These are phyloP conservation scores for Calonectria leucothoes DNA, from an alignment of 2,329 filamentous ascomycete species.

Conservation along the genomic window DNA sequence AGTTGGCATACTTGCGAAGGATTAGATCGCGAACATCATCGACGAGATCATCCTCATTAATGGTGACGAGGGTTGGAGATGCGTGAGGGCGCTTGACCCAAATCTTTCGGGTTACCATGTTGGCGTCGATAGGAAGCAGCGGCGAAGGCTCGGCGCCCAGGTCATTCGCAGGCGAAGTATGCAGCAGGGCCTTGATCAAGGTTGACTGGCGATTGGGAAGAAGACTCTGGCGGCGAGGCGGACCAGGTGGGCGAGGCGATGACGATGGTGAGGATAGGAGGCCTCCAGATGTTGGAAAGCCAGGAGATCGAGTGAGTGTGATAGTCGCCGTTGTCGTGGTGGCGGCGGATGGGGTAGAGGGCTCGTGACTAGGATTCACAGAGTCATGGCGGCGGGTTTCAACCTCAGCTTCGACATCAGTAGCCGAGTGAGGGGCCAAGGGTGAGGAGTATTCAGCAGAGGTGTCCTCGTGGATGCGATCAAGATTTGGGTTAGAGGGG, in stretches of 20 bases:
- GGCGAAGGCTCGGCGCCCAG: conserved; percentile 33
- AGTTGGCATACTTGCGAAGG: conserved; percentile 92
- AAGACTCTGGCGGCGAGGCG: conserved; percentile 47
- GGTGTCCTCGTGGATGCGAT: conserved; percentile 40
- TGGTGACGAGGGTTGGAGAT: conserved; percentile 87
- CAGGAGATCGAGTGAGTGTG: conserved; percentile 46
- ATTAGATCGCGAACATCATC: conserved; percentile 96
- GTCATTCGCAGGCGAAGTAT: conserved; percentile 35
- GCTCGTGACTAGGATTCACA: conserved; percentile 42
- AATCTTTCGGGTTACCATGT: conserved; percentile 81
- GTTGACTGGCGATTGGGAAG: conserved; percentile 52
- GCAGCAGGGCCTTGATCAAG: conserved; percentile 47
- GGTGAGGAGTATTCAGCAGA: conserved; percentile 26
- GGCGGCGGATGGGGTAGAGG: conserved; percentile 30
- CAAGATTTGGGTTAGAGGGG: conserved; percentile 39
- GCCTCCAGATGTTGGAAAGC: conserved; percentile 32
- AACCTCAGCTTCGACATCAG: conserved; percentile 33
- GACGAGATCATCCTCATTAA: conserved; percentile 89
- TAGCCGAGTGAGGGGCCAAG: conserved; percentile 25
- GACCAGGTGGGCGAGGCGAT: conserved; percentile 32
- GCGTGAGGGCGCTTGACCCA: conserved; percentile 92
- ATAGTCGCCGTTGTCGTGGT: conserved; percentile 52
- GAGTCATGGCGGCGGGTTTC: conserved; percentile 40
- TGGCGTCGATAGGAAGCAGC: conserved; percentile 52
- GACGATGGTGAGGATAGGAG: conserved; percentile 28